Evolutionary conservation across 805 yeast genomes (phyloP), one percentile per base, ranked within the genome.

Genomic region (Monosporozyma yasuniensis): DNA sequence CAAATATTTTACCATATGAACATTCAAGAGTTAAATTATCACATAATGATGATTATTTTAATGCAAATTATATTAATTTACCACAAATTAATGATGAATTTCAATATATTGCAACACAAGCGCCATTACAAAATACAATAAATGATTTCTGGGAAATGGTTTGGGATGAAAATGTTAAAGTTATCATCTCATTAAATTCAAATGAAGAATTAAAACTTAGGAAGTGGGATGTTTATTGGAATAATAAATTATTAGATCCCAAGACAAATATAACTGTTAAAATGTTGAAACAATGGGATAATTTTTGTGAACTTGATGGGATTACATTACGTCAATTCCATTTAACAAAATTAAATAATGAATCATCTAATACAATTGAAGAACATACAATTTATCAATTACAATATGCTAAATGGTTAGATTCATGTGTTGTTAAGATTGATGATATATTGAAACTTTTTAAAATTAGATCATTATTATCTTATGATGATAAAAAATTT

Each of bases 91-190:
- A 60, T 61, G 70, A 55, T 3, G 58, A 61, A 50, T 68, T 56
- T 62, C 59, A 73, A 32, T 86, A 84, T 60, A 85, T 90, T 55
- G 96, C 96, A 0, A 79, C 95, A 1, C 96, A 91, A 63, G 99
- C 96, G 1, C 99, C 99, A 2, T 64, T 86, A 43, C 73, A 72
- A 3, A 74, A 77, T 19, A 91, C 98, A 0, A 74, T 83, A 39
- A 84, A 83, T 30, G 96, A 91, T 65, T 91, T 93, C 61, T 91
- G 96, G 96, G 83, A 81, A 55, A 85, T 88, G 63, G 77, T 86
- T 0, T 72, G 80, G 53, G 77, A 81, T 35, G 79, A 86, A 57
- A 66, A 74, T 3, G 75, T 80, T 6, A 81, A 84, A n/a, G 69
- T 90, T 1, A 80, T 91, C 38, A 67, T 91, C 4, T 86, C 95